phyloP scores from a whole-genome alignment of 2,329 filamentous ascomycete species.

The Albophoma yamanashiensis region DNA sequence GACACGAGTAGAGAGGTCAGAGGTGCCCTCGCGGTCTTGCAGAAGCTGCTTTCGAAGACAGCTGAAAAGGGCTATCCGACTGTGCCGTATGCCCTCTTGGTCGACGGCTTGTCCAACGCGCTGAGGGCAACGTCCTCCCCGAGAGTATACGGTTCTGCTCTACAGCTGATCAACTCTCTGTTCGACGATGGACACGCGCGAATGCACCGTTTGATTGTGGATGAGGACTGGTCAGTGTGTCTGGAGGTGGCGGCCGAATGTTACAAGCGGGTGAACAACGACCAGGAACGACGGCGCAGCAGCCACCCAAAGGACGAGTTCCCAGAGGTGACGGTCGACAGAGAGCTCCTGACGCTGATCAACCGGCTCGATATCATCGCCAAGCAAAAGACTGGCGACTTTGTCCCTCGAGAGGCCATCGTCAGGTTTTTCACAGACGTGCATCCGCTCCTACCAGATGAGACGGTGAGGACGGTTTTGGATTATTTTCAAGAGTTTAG shows the following conservation, averaged over 20 bases:
- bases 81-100: slow-evolving; percentile 47
- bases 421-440: slow-evolving; percentile 56
- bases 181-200: slow-evolving; percentile 41
- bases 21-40: slow-evolving; percentile 51
- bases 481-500: slow-evolving; percentile 59
- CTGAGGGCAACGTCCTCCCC: slow-evolving; percentile 31
- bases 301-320: slow-evolving; percentile 14
- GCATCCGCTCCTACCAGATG: slow-evolving; percentile 52
- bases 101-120: slow-evolving; percentile 45
- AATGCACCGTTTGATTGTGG: slow-evolving; percentile 45
- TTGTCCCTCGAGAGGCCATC: slow-evolving; percentile 54
- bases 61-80: slow-evolving; percentile 48
- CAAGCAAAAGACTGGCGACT: slow-evolving; percentile 34
- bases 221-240: slow-evolving; percentile 56
- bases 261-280: slow-evolving; percentile 20
- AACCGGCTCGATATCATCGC: slow-evolving; percentile 37
- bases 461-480: slow-evolving; percentile 52
- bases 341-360: slow-evolving; percentile 34
- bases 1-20: slow-evolving; percentile 46
- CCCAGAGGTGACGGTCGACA: slow-evolving; percentile 25
- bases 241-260: slow-evolving; percentile 50
- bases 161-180: slow-evolving; percentile 44
- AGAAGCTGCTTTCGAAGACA: slow-evolving; percentile 50
- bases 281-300: slow-evolving; percentile 12
- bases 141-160: slow-evolving; percentile 33